Conservation (phyloP, 345 rosid genomes). For the Linum usitatissimum region DNA sequence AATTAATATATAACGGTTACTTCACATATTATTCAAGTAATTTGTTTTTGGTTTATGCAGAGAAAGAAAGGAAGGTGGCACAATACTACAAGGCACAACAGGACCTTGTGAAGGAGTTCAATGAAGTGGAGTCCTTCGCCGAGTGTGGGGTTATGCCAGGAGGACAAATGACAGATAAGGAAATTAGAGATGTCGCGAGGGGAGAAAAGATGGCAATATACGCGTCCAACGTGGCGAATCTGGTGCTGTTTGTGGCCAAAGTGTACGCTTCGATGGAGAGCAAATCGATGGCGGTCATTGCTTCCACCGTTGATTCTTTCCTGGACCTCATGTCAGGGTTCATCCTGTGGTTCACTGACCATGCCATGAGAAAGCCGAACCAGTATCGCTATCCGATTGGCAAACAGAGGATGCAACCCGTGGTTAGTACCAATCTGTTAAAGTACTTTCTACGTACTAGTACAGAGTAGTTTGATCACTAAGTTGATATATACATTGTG, state of each 20-base stretch:
- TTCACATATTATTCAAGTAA: too few species aligned
- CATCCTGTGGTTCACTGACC: slow-evolving; percentile 36
- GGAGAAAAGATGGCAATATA: slow-evolving; percentile 25
- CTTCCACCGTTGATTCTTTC: slow-evolving; percentile 34
- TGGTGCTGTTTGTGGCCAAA: slow-evolving; percentile 37
- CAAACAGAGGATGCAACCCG: slow-evolving; percentile 44
- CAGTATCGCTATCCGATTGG: slow-evolving; percentile 35
- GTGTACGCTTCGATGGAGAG: slow-evolving; percentile 23
- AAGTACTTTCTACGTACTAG: too few species aligned
- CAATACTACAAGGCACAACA: slow-evolving; percentile 39
- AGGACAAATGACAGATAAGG: slow-evolving; percentile 21
- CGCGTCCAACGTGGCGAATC: slow-evolving; percentile 33
- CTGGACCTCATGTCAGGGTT: slow-evolving; percentile 36
- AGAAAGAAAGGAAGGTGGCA: slow-evolving; percentile 21
- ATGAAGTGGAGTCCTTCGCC: slow-evolving; percentile 33
- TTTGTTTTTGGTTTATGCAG: slow-evolving; percentile 10
- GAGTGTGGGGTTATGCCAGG: slow-evolving; percentile 39
- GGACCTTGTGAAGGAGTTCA: slow-evolving; percentile 32
- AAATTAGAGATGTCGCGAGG: slow-evolving; percentile 20
- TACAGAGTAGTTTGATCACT: neutral
- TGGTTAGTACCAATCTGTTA: slow-evolving; percentile 11
- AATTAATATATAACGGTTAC: neutral
- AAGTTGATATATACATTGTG: neutral
- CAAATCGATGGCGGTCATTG: slow-evolving; percentile 33
- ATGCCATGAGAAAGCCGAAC: slow-evolving; percentile 31